Conservation (phyloP, 1,284 basidiomycete genomes). For the Fistulinella cinereoalba region DNA sequence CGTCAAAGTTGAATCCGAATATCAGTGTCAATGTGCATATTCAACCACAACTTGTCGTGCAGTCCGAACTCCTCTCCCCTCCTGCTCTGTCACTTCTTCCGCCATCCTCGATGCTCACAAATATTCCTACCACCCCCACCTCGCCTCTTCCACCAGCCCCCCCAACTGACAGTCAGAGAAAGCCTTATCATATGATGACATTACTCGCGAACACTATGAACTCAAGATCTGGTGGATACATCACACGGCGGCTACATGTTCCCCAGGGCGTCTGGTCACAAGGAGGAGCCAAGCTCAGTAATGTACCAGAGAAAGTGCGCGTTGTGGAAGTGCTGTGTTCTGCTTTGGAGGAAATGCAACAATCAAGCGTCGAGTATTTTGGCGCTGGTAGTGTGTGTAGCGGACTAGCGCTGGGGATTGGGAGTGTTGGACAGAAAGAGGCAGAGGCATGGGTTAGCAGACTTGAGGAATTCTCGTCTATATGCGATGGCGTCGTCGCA, state of each 20-base stretch:
- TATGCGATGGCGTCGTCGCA: slow-evolving; percentile 83
- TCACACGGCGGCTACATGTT: slow-evolving; percentile 85
- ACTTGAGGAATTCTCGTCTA: slow-evolving; percentile 68
- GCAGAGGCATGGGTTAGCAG: slow-evolving; percentile 69
- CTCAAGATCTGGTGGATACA: slow-evolving; percentile 80
- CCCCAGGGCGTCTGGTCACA: slow-evolving; percentile 90
- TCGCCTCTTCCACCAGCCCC: slow-evolving; percentile 70
- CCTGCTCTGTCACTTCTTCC: slow-evolving; percentile 44
- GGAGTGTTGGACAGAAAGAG: slow-evolving; percentile 65
- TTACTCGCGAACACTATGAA: slow-evolving; percentile 79
- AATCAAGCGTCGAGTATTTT: slow-evolving; percentile 63
- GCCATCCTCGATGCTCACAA: slow-evolving; percentile 49
- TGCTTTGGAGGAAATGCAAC: slow-evolving; percentile 74
- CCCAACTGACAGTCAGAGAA: slow-evolving; percentile 71
- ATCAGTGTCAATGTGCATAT: slow-evolving; percentile 37
- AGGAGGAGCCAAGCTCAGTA: slow-evolving; percentile 78
- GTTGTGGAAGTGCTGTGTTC: slow-evolving; percentile 76
- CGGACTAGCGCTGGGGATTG: slow-evolving; percentile 67
- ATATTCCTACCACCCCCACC: slow-evolving; percentile 65
- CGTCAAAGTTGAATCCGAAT: slow-evolving; percentile 54
- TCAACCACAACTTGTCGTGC: slow-evolving; percentile 47
- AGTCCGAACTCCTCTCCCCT: slow-evolving; percentile 50
- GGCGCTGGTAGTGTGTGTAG: slow-evolving; percentile 75
- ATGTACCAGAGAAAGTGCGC: slow-evolving; percentile 81
- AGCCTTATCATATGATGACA: slow-evolving; percentile 89